phyloP scores from a whole-genome alignment of 176 grass and related monocot species.

The Phragmites australis region DNA sequence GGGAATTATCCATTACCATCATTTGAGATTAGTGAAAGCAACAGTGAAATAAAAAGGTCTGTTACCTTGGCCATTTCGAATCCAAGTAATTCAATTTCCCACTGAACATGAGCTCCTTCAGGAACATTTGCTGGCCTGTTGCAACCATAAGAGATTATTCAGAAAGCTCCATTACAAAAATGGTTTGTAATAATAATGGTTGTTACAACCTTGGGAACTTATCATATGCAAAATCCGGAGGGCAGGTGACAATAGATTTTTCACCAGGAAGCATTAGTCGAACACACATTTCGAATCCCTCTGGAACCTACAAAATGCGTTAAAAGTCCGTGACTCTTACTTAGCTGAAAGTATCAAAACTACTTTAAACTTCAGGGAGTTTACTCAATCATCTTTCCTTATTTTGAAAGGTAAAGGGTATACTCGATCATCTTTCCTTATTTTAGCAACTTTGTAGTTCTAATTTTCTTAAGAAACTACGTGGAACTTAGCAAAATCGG shows the following conservation, averaged over 20 bases:
- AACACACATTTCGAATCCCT: conserved; percentile 98
- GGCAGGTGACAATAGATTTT: conserved; percentile 79
- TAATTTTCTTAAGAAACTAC: conserved; percentile 7
- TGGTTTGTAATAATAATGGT: conserved; percentile 15
- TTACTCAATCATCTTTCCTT: background rate
- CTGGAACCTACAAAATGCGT: conserved; percentile 68
- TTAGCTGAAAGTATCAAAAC: conserved; percentile 16
- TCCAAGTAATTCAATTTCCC: conserved; percentile 94
- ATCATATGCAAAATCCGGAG: conserved; percentile 98
- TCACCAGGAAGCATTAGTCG: conserved; percentile 98
- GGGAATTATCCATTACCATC: background rate
- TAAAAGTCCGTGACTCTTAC: background rate
- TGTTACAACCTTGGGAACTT: conserved; percentile 84
- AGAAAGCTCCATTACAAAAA: conserved; percentile 30
- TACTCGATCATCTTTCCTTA: background rate
- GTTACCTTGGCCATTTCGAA: conserved; percentile 91
- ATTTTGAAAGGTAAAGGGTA: background rate
- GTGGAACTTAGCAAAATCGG: background rate
- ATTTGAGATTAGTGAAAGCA: conserved; percentile 8
- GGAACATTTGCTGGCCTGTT: conserved; percentile 87
- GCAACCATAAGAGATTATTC: conserved; percentile 35
- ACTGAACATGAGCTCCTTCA: conserved; percentile 87
- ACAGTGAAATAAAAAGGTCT: conserved; percentile 30
- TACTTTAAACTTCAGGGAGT: background rate
- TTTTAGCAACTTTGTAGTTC: background rate